phyloP scores from a whole-genome alignment of 1,284 basidiomycete genomes.

The Ustilago tritici region DNA sequence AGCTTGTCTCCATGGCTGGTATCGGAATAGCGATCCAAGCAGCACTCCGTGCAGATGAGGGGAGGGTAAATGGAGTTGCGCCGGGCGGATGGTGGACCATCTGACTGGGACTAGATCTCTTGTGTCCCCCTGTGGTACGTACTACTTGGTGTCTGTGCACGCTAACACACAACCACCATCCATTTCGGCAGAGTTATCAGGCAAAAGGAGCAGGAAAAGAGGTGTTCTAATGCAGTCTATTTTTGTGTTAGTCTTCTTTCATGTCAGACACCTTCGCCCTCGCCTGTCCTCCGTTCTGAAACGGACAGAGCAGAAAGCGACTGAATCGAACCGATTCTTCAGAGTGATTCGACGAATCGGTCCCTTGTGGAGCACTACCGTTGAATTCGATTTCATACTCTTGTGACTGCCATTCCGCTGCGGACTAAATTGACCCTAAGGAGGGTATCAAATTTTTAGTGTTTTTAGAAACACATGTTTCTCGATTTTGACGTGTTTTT shows the following conservation, averaged over 20 bases:
- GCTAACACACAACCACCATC: not conserved
- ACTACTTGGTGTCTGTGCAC: not conserved
- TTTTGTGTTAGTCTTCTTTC: not conserved
- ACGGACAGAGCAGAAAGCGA: too few relatives aligned
- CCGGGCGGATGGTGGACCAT: not conserved
- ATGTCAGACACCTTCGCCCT: not conserved
- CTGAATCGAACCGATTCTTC: too few relatives aligned
- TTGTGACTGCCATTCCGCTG: not conserved
- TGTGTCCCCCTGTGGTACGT: not conserved
- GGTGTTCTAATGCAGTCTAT: conserved; percentile 2
- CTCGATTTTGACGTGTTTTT: too few relatives aligned
- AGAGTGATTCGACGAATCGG: not conserved
- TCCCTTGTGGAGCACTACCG: not conserved
- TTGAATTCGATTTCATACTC: not conserved
- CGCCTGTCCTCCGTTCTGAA: too few relatives aligned
- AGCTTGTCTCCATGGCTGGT: conserved; percentile 4
- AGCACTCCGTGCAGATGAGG: not conserved
- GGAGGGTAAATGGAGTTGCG: not conserved
- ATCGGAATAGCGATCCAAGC: not conserved
- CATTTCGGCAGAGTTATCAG: not conserved
- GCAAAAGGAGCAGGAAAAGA: not conserved
- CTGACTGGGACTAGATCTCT: not conserved
- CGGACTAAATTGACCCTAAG: too few relatives aligned
- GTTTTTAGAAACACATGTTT: too few relatives aligned
- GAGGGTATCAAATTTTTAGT: too few relatives aligned